A percentile compares a stretch with the other conserved stretches of the same genome.
Conservation (phyloP, 768 basidiomycete genomes). For the Paxillus involutus region DNA sequence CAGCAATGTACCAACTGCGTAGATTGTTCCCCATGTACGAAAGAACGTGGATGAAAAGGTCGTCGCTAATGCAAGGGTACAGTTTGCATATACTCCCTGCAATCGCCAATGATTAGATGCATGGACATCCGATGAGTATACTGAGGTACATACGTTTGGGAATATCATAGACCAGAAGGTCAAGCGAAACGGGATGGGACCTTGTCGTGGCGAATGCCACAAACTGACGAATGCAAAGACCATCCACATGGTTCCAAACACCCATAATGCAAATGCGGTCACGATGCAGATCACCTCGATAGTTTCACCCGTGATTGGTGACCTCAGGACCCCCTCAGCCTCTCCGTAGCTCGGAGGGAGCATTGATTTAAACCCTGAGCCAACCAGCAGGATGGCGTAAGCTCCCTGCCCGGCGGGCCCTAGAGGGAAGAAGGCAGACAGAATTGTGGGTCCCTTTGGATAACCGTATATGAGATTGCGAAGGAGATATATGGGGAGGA, state of each 20-base stretch:
- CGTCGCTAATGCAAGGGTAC: conserved; percentile 52
- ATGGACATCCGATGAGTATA: not conserved
- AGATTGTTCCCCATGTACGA: conserved; percentile 56
- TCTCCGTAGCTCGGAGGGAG: conserved; percentile 34
- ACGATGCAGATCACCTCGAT: conserved; percentile 49
- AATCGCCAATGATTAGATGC: not conserved
- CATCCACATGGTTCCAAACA: conserved; percentile 63
- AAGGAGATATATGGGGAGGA: conserved; percentile 62
- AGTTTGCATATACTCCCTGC: conserved; percentile 66
- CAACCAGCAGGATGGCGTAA: conserved; percentile 55
- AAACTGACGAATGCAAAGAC: conserved; percentile 54
- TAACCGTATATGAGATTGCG: conserved; percentile 59
- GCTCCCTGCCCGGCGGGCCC: conserved; percentile 74
- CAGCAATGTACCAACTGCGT: conserved; percentile 47
- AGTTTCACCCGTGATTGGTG: conserved; percentile 34
- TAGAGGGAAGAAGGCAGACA: conserved; percentile 70
- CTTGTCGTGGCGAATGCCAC: conserved; percentile 38
- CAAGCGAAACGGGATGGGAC: conserved; percentile 50
- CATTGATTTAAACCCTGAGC: conserved; percentile 42
- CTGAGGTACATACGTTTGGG: conserved; percentile 52
- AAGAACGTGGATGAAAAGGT: conserved; percentile 56
- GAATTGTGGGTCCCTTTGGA: conserved; percentile 44
- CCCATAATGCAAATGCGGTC: conserved; percentile 56
- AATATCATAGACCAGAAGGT: conserved; percentile 72
- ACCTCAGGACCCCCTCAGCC: conserved; percentile 36